A percentile compares a stretch with the other conserved stretches of the same genome.
phyloP scores from a whole-genome alignment of 495 filamentous ascomycete species.

The Hapsidospora chrysogenum region DNA sequence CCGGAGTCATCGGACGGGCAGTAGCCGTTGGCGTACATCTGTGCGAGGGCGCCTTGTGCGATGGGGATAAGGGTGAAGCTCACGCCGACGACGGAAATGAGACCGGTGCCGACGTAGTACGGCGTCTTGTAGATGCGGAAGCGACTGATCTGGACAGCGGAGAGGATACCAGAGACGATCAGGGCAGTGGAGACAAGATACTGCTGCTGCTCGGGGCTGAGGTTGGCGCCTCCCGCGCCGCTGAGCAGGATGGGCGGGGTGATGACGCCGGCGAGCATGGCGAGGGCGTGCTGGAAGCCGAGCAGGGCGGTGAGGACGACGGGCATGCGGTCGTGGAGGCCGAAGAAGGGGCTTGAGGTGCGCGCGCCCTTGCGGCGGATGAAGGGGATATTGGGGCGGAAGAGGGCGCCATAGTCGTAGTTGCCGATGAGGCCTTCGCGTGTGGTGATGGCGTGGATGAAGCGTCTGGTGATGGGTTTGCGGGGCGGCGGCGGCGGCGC shows the following conservation, averaged over 20 bases:
- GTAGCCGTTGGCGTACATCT: constrained; percentile 75
- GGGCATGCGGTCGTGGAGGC: constrained; percentile 69
- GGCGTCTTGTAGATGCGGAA: constrained; percentile 66
- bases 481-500: neutral
- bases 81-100: constrained; percentile 82
- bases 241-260: constrained; percentile 67
- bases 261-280: constrained; percentile 43
- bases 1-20: constrained; percentile 51
- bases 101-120: constrained; percentile 75
- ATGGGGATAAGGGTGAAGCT: constrained; percentile 82
- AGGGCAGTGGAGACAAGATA: constrained; percentile 84
- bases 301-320: constrained; percentile 52
- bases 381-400: constrained; percentile 71
- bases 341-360: constrained; percentile 59
- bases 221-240: constrained; percentile 46
- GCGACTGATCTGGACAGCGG: constrained; percentile 68
- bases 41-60: constrained; percentile 54
- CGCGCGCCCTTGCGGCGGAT: constrained; percentile 44
- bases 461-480: neutral
- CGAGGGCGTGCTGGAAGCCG: constrained; percentile 30
- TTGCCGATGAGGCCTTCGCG: constrained; percentile 63
- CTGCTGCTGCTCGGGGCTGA: constrained; percentile 40
- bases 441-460: constrained; percentile 24
- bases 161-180: constrained; percentile 71
- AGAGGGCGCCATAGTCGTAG: constrained; percentile 65